Base-by-base conservation (phyloP, 2,329 filamentous ascomycete genomes). In the Pleomassaria siparia region DNA sequence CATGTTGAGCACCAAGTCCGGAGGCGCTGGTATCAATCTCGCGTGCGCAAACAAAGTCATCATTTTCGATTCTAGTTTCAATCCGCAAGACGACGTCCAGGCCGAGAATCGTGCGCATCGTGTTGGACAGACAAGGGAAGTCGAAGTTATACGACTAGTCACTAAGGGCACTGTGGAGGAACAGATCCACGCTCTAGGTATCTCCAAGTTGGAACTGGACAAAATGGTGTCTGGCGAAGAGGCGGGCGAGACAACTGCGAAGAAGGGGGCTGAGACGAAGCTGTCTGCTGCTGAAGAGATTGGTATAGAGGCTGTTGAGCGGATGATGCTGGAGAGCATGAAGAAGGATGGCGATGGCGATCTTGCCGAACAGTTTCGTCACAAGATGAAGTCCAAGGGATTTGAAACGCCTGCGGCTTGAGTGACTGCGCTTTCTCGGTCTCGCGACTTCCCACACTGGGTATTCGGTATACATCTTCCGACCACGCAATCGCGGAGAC, bases 1-100 rank as follows among this genome's bases (percentile, higher is more conserved):
- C 71, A 81, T 99, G 55, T 81, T 99, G 5, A 94, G 89, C 1
- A 99, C 94, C 0, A 92, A 91, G 50, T 91, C 92, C 0, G 94
- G 94, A 43, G 94, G 94, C n/a, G 94, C 92, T 0, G 94, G 94
- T 32, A 95, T 99, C 75, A 99, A 99, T 71, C 75, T 99, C 45
- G 94, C 92, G 7, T 89, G 88, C 28, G 94, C 94, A 4, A 97
- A 97, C 76, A 97, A 96, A 73, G 92, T 99, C 59, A 84, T 99
- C 71, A 94, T 99, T 63, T 96, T 97, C 68, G 94, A 99, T 71
- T 88, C 88, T 54, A 89, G 86, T n/a, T 96, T 96, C 74, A 99
- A 99, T 60, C 94, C 94, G 0, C 94, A 99, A 67, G 92, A 97
- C 59, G 94, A 99, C 66, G 85, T 96, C n/a, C 94, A 99, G 70